Evolutionary conservation across 768 basidiomycete species (phyloP), one percentile per base, ranked within the genome.

Genomic region (Nidula microcarpa): DNA sequence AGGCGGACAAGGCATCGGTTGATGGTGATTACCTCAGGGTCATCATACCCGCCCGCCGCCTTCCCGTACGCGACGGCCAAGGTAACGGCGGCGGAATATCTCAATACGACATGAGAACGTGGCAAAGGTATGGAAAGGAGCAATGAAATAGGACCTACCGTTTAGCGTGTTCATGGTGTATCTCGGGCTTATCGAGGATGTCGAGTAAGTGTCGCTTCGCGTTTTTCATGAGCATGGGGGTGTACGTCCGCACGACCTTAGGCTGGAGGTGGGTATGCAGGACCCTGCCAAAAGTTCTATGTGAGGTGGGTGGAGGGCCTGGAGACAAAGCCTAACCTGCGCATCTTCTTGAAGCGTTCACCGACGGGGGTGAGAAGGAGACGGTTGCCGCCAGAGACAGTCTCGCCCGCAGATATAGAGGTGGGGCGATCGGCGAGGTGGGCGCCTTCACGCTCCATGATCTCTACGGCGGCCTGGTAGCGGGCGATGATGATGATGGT

Each of bases 371-470:
- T 80, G 6, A 85, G 69, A 48, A 86, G 61, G 53, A 81, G 72
- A 0, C 84, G 67, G 71, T 85, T 78, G 0, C 83, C 84, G 2
- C 82, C 79, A 0, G 79, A 81, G 4, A 85, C 58, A 0, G 81
- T 78, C 54, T 85, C 82, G 4, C 84, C 84, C 0, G 78, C 84
- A 1, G 84, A 74, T 43, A 86, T 80, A 10, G 71, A 73, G 3
- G 68, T 63, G 17, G 84, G 84, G 49, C 84, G 69, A 58, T 85
- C 84, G 0, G 75, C 78, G 16, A 80, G 65, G 4, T 70, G 55
- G 5, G 78, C 76, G n/a, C 84, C 84, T 57, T 85, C 80, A 49
- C 79, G 80, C 60, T 86, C 84, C 82, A 86, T 80, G 53, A 86
- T 79, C n/a, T 86, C 83, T 0, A 84, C 73, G 0, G 84, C 83